Conservation (phyloP, 108 stramenopile genomes). For the Nitzschia sp. region DNA sequence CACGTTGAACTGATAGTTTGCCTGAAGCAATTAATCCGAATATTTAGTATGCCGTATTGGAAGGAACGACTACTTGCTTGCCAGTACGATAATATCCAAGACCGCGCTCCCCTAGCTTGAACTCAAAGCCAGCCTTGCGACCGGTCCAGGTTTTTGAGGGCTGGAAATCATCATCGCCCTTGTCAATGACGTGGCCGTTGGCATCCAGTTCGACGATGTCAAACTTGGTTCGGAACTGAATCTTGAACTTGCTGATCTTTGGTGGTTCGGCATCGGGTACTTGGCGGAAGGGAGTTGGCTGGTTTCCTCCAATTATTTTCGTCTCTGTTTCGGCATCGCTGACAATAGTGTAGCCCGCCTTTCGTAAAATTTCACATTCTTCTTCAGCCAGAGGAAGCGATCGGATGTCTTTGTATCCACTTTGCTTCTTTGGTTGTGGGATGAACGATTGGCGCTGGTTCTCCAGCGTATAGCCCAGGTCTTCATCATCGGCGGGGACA, state of each 20-base stretch:
- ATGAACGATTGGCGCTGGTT: slow-evolving; percentile 7
- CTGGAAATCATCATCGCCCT: slow-evolving; percentile 82
- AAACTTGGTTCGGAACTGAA: slow-evolving; percentile 77
- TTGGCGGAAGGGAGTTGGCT: slow-evolving; percentile 65
- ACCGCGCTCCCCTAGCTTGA: slow-evolving; percentile 86
- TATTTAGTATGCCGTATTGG: slow-evolving; percentile 73
- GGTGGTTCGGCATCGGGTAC: slow-evolving; percentile 1
- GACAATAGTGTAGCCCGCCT: slow-evolving; percentile 70
- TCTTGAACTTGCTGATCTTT: slow-evolving; percentile 29
- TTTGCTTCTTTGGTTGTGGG: slow-evolving; percentile 23
- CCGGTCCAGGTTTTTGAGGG: slow-evolving; percentile 76
- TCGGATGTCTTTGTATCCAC: slow-evolving; percentile 31
- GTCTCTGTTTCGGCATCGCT: slow-evolving; percentile 76
- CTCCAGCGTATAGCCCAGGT: slow-evolving; percentile 49
- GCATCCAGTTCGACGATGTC: slow-evolving; percentile 84
- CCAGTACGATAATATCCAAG: slow-evolving; percentile 89
- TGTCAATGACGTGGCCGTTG: slow-evolving; percentile 77
- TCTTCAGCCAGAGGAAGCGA: slow-evolving; percentile 56
- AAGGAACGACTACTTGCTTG: slow-evolving; percentile 82
- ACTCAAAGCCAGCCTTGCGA: slow-evolving; percentile 84
- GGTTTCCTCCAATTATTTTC: slow-evolving; percentile 65
- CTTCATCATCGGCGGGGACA: slow-evolving; percentile 53
- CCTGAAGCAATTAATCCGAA: no score
- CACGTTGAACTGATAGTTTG: no score
- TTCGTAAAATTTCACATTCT: slow-evolving; percentile 64